phyloP scores from a whole-genome alignment of 2,329 filamentous ascomycete genomes.

The Trichothecium sympodiale region DNA sequence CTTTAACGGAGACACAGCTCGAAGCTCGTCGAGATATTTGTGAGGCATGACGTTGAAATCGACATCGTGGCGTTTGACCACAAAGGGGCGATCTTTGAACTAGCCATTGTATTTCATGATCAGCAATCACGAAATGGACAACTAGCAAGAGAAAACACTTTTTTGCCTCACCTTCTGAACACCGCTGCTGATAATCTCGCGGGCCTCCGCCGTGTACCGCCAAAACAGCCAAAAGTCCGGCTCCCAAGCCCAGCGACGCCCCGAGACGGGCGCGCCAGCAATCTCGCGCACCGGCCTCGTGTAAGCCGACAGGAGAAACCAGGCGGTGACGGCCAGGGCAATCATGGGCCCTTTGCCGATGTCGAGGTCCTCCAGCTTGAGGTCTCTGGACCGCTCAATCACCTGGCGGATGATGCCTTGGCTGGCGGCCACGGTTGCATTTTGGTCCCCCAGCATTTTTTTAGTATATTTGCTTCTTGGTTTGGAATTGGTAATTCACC shows the following conservation, averaged over 20 bases:
- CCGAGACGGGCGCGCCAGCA: neutral
- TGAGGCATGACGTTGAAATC: conserved; percentile 4
- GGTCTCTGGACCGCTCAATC: neutral
- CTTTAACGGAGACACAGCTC: neutral
- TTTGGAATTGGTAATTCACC: too few species aligned
- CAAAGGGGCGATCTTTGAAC: conserved; percentile 4
- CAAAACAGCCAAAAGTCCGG: neutral
- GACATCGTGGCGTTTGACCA: conserved; percentile 1
- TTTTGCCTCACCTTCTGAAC: neutral
- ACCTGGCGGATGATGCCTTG: neutral
- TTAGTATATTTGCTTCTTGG: too few species aligned
- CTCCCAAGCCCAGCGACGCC: neutral
- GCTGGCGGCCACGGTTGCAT: too few species aligned
- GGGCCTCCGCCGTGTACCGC: neutral
- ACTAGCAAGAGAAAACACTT: too few species aligned
- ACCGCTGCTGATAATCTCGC: neutral
- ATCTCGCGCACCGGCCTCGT: neutral
- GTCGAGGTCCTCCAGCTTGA: neutral
- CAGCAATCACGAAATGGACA: too few species aligned
- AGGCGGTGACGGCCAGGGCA: neutral
- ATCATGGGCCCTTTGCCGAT: neutral
- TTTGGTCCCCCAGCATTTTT: too few species aligned
- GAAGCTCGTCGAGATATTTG: conserved; percentile 4
- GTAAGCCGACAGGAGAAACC: neutral
- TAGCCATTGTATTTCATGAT: too few species aligned